A percentile compares a stretch with the other conserved stretches of the same genome.
Conservation (phyloP, 495 filamentous ascomycete species). For the Penicillium daleae region DNA sequence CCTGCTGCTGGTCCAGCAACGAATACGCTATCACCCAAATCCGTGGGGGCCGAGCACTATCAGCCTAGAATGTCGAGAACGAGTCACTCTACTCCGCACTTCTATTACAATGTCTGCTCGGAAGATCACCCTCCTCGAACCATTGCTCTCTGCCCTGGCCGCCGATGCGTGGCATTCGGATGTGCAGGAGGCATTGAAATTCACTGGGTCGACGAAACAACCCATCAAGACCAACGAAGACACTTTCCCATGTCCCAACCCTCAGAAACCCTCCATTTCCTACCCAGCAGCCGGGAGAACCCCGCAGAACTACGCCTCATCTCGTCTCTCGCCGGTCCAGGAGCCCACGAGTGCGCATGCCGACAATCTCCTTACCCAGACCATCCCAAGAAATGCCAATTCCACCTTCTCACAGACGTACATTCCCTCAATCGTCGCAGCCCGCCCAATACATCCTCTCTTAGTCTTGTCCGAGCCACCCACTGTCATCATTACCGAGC, state of each 20-base stretch:
- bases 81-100: constrained; percentile 33
- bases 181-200: constrained; percentile 69
- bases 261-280: constrained; percentile 68
- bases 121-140: constrained; percentile 67
- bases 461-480: constrained; percentile 43
- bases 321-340: constrained; percentile 61
- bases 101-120: constrained; percentile 64
- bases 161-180: constrained; percentile 72
- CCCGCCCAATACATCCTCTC: constrained; percentile 28
- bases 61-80: constrained; percentile 28
- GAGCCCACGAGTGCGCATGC: constrained; percentile 39
- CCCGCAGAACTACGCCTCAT: constrained; percentile 63
- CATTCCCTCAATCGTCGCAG: constrained; percentile 34
- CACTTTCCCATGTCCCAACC: constrained; percentile 70
- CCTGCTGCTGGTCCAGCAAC: constrained; percentile 13
- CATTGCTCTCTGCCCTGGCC: constrained; percentile 70
- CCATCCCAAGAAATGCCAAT: constrained; percentile 33
- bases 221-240: constrained; percentile 59
- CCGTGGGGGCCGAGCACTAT: background rate
- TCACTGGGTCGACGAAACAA: constrained; percentile 70
- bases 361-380: constrained; percentile 33
- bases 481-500: constrained; percentile 69
- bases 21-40: background rate
- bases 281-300: constrained; percentile 56
- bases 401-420: constrained; percentile 35